A percentile compares a stretch with the other conserved stretches of the same genome.
These are phyloP conservation scores for Tylopilus vinaceipallidus DNA, from an alignment of 768 basidiomycete species.

Conservation along the genomic window DNA sequence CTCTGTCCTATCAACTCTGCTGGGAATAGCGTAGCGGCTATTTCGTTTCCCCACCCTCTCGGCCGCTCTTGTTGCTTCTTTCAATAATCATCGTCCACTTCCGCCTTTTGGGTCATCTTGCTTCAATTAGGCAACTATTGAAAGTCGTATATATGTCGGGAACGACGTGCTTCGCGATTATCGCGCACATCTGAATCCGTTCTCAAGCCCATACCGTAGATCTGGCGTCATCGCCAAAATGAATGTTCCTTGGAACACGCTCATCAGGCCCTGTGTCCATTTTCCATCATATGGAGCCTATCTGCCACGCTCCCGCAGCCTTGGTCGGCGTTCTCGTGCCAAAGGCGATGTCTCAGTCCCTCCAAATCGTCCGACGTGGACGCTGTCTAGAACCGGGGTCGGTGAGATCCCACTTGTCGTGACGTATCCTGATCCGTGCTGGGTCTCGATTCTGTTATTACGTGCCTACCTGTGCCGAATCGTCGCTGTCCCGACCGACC, in stretches of 20 bases:
- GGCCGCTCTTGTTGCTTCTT: constrained; percentile 7
- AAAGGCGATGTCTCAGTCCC: constrained; percentile 3
- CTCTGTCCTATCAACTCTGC: background rate
- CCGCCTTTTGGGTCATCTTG: constrained; percentile 7
- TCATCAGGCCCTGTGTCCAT: constrained; percentile 12
- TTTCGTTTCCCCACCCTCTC: constrained; percentile 13
- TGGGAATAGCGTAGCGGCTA: constrained; percentile 18
- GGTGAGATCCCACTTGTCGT: background rate
- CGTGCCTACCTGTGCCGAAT: constrained; percentile 3
- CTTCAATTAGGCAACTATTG: constrained; percentile 17
- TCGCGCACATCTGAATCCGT: constrained; percentile 7
- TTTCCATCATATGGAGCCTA: constrained; percentile 14
- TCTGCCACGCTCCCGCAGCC: constrained; percentile 5
- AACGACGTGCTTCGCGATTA: constrained; percentile 19
- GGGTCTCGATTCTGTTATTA: constrained; percentile 2
- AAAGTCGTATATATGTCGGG: constrained; percentile 1
- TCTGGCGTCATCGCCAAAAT: constrained; percentile 16
- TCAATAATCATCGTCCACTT: constrained; percentile 6
- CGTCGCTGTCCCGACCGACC: background rate
- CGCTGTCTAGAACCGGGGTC: constrained; percentile 2
- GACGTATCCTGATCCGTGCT: constrained; percentile 2
- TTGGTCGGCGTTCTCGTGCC: constrained; percentile 12
- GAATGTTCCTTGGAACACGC: constrained; percentile 9
- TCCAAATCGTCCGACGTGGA: constrained; percentile 3
- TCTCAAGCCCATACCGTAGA: constrained; percentile 18